Evolutionary conservation across 139 green algal genomes (phyloP).

Genomic region (Picochlorum costavermella): DNA sequence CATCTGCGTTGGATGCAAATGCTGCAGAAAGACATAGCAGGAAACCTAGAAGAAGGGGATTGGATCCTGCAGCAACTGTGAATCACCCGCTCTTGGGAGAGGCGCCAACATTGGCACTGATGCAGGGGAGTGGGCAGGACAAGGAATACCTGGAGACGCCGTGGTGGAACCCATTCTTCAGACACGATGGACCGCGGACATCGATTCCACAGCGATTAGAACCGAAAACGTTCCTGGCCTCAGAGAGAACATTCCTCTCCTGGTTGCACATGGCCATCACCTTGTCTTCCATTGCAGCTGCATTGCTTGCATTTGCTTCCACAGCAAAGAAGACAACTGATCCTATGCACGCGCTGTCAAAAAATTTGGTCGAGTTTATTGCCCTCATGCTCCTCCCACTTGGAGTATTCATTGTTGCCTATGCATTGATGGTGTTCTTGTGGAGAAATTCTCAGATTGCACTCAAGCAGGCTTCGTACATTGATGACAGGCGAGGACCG

Average conservation of each 20-base stretch:
- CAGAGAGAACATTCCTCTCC: constrained; percentile 90
- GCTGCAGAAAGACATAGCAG: constrained; percentile 12
- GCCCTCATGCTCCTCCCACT: constrained; percentile 80
- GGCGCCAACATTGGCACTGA: constrained; percentile 68
- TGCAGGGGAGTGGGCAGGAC: constrained; percentile 24
- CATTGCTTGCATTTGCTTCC: constrained; percentile 65
- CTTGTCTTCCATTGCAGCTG: constrained; percentile 64
- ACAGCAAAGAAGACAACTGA: constrained; percentile 11
- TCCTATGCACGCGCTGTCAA: constrained; percentile 15
- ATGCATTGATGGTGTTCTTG: constrained; percentile 64
- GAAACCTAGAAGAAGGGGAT: constrained; percentile 24
- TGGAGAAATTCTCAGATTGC: constrained; percentile 69
- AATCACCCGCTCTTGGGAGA: constrained; percentile 73
- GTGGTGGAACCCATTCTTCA: constrained; percentile 11
- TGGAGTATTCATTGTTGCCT: constrained; percentile 64
- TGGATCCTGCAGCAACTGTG: constrained; percentile 26
- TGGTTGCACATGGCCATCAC: constrained; percentile 95
- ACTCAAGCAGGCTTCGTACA: constrained; percentile 62
- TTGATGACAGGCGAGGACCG: constrained; percentile 70
- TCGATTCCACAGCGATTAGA: constrained; percentile 51
- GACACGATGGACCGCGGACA: not conserved
- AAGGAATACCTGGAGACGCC: not conserved
- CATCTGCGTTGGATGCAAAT: constrained; percentile 16
- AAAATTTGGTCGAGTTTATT: constrained; percentile 65
- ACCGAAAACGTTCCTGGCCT: constrained; percentile 93